phyloP scores from a whole-genome alignment of 2,329 filamentous ascomycete species.

The Fusarium torulosum region DNA sequence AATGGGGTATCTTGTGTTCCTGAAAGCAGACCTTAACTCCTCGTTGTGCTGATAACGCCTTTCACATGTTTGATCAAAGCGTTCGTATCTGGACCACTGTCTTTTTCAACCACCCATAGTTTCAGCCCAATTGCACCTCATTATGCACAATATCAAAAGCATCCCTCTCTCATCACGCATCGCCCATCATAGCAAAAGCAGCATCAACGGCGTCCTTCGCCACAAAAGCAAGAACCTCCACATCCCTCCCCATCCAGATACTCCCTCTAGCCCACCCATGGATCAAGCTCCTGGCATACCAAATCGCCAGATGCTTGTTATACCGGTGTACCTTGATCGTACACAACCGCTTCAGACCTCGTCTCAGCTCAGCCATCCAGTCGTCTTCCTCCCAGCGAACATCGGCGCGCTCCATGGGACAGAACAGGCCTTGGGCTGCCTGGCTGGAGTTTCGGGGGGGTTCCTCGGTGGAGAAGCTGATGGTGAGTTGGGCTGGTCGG shows the following conservation, averaged over 20 bases:
- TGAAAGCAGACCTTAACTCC: neutral
- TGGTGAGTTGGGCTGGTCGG: slow-evolving; percentile 46
- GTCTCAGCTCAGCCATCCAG: slow-evolving; percentile 42
- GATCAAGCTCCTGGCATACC: slow-evolving; percentile 47
- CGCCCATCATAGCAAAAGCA: slow-evolving; percentile 42
- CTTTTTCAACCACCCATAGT: no score
- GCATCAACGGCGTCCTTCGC: slow-evolving; percentile 35
- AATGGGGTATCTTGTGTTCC: neutral
- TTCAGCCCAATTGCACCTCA: neutral
- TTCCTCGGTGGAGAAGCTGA: slow-evolving; percentile 47
- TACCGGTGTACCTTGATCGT: slow-evolving; percentile 47
- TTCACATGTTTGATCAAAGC: fast-evolving
- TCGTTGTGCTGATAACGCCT: neutral
- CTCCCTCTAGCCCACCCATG: slow-evolving; percentile 46
- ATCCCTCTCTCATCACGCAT: neutral
- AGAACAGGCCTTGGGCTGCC: slow-evolving; percentile 37
- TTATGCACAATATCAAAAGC: fast-evolving
- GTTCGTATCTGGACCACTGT: fast-evolving
- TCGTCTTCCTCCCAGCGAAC: slow-evolving; percentile 44
- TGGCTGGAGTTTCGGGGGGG: slow-evolving; percentile 17
- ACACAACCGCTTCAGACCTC: slow-evolving; percentile 41
- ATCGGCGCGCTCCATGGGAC: slow-evolving; percentile 47
- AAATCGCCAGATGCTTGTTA: slow-evolving; percentile 52
- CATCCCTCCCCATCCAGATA: slow-evolving; percentile 43
- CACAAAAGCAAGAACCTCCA: slow-evolving; percentile 43